Base-by-base conservation (phyloP, 1,284 basidiomycete genomes). In the Trichosporon inkin region DNA sequence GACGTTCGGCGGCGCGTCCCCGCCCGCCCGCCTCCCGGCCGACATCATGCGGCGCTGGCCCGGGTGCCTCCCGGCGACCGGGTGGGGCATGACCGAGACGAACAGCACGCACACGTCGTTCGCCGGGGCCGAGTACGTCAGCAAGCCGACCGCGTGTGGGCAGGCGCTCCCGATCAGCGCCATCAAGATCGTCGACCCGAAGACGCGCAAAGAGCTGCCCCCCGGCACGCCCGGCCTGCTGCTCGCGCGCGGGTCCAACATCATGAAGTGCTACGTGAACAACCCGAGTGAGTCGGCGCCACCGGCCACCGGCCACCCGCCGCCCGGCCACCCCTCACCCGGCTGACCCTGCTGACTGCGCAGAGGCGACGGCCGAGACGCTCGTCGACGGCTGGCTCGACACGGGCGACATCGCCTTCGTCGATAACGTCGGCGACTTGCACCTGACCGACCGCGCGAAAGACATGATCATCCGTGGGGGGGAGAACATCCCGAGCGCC, bases 391-490 rank as follows among this genome's bases (percentile, higher is more conserved):
- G 74, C 32, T 77, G 70, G 71, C 59, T 77, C 14, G 68, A 77
- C 66, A 73, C 62, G 2, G 74, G 74, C 20, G 75, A 76, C 67
- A 65, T 71, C 13, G 75, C 64, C 3, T 63, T 51, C 40, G 51
- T 75, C n/a, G 75, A 75, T 54, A 61, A 62, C 16, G 71, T 74
- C 5, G 72, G 70, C 1, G 72, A 70, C 61, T 49, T 76, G 28
- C 70, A 69, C 57, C 70, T 76, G 61, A 64, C 67, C 51, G 75
- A 76, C 60, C 57, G 75, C 17, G 57, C 56, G 14, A 65, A 65
- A 56, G 75, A 77, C 60, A 68, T 77, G 38, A 77, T 77, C 44
- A 75, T 77, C 38, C 71, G 75, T 2, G 75, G 75, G 19, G 75
- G 75, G 10, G 75, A 77, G 62, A 77, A 77, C 56, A 58, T 65